A percentile compares a stretch with the other conserved stretches of the same genome.
Conservation (phyloP, 2,329 filamentous ascomycete genomes). For the Biscogniauxia mediterranea region DNA sequence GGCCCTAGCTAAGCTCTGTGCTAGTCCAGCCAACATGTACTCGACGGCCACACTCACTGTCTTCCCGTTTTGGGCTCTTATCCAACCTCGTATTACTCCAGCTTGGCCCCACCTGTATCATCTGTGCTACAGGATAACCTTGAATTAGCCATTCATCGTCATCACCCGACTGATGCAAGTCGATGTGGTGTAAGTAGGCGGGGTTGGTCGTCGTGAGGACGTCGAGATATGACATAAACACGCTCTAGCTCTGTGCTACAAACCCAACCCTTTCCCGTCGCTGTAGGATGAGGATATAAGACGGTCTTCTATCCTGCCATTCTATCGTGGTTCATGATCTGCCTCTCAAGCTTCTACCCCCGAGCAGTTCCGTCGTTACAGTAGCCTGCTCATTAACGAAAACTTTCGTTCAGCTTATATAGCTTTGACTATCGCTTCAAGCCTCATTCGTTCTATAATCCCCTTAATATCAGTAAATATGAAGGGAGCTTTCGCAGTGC, state of each 20-base stretch:
- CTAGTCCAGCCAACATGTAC: neutral
- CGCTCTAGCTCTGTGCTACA: slow-evolving; percentile 16
- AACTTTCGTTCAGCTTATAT: slow-evolving; percentile 18
- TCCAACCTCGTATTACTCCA: slow-evolving; percentile 18
- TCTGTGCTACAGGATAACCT: slow-evolving; percentile 4
- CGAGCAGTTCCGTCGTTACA: slow-evolving; percentile 20
- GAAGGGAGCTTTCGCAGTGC: slow-evolving; percentile 26
- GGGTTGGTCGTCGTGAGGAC: slow-evolving; percentile 8
- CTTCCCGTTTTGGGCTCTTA: slow-evolving; percentile 6
- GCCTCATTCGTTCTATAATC: slow-evolving; percentile 3
- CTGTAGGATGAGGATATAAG: slow-evolving; percentile 24
- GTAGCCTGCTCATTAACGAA: slow-evolving; percentile 23
- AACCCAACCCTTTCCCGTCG: slow-evolving; percentile 1
- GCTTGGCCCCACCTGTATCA: slow-evolving; percentile 6
- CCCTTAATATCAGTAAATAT: slow-evolving; percentile 21
- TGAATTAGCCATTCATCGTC: slow-evolving; percentile 10
- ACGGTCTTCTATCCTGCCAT: slow-evolving; percentile 5
- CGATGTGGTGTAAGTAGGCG: slow-evolving; percentile 10
- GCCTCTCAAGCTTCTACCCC: slow-evolving; percentile 5
- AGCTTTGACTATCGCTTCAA: slow-evolving; percentile 5
- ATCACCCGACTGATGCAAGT: slow-evolving; percentile 9
- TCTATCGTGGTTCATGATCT: slow-evolving; percentile 11
- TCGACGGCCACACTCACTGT: neutral
- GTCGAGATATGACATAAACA: slow-evolving; percentile 20
- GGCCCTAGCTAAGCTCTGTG: slow-evolving; percentile 1